phyloP scores from a whole-genome alignment of 164 flowering plant species.

The Vitis rupestris region DNA sequence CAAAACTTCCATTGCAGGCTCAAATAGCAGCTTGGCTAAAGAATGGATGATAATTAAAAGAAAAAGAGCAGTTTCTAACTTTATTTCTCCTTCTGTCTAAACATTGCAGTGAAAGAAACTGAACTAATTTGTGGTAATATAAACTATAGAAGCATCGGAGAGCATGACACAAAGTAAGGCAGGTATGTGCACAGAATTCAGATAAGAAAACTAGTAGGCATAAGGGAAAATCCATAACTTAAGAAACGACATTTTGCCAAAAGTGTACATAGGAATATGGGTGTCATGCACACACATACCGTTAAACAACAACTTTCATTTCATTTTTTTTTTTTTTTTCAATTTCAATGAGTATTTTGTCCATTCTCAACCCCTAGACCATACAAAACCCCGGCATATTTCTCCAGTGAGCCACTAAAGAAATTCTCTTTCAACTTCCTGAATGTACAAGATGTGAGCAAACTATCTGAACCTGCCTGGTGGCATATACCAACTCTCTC shows the following conservation, averaged over 20 bases:
- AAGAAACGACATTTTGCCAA: background rate
- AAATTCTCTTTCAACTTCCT: slow-evolving; percentile 31
- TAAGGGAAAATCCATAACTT: slow-evolving; percentile 1
- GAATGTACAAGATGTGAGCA: slow-evolving; percentile 31
- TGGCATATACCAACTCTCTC: slow-evolving; percentile 38
- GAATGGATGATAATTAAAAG: too few species aligned
- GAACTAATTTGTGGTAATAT: too few species aligned
- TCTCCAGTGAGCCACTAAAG: slow-evolving; percentile 34
- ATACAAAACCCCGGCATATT: slow-evolving; percentile 33
- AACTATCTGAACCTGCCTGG: slow-evolving; percentile 16
- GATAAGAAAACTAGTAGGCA: background rate
- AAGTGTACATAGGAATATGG: slow-evolving; percentile 4
- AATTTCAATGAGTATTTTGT: slow-evolving; percentile 1
- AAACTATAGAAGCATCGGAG: too few species aligned
- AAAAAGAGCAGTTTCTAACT: too few species aligned
- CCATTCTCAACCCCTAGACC: slow-evolving; percentile 31
- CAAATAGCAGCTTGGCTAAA: too few species aligned
- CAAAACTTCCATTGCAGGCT: too few species aligned
- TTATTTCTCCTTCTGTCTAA: too few species aligned
- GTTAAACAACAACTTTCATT: slow-evolving; percentile 1
- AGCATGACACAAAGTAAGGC: background rate
- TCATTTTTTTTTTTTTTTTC: background rate
- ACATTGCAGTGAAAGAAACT: too few species aligned
- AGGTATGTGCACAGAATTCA: background rate
- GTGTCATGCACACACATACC: slow-evolving; percentile 1